A percentile compares a stretch with the other conserved stretches of the same genome.
phyloP scores from a whole-genome alignment of 2,329 filamentous ascomycete genomes.

The Hypomyces perniciosus region DNA sequence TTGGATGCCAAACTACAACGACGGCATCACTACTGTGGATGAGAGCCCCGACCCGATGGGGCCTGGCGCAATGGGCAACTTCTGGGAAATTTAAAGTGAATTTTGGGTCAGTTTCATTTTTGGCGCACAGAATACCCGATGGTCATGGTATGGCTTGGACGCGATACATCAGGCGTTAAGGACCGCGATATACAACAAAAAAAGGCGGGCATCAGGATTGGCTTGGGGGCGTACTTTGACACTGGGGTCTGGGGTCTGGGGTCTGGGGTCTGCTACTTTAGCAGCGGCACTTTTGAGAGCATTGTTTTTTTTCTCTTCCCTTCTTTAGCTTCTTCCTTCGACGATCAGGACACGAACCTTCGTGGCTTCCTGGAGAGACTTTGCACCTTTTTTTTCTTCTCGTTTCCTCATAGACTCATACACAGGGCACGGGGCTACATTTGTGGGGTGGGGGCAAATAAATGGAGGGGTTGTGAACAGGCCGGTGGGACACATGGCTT shows the following conservation, averaged over 20 bases:
- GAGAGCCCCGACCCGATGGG: constrained; percentile 31
- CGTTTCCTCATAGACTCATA: constrained; percentile 8
- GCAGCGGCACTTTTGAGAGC: constrained; percentile 10
- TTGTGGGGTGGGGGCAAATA: constrained; percentile 8
- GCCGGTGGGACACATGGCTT: constrained; percentile 7
- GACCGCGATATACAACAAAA: constrained; percentile 10
- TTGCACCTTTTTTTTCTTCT: constrained; percentile 8
- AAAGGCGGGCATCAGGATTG: constrained; percentile 6
- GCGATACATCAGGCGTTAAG: constrained; percentile 11
- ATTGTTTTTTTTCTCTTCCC: constrained; percentile 1
- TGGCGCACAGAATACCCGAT: constrained; percentile 28
- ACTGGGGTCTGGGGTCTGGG: constrained; percentile 4
- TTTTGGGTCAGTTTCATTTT: not conserved
- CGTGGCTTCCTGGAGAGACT: constrained; percentile 9
- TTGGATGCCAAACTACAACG: constrained; percentile 44
- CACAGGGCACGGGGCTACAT: constrained; percentile 9
- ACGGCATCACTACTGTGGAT: constrained; percentile 30
- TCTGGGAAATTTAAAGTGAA: constrained; percentile 30
- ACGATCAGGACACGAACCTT: constrained; percentile 1
- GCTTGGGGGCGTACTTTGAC: not conserved
- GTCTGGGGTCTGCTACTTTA: constrained; percentile 8
- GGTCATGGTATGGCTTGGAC: constrained; percentile 12
- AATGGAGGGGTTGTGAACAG: constrained; percentile 7
- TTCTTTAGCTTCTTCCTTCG: constrained; percentile 13
- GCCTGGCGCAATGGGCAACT: constrained; percentile 25